phyloP scores from a whole-genome alignment of 2,329 filamentous ascomycete species.

The Alternaria postmessia region DNA sequence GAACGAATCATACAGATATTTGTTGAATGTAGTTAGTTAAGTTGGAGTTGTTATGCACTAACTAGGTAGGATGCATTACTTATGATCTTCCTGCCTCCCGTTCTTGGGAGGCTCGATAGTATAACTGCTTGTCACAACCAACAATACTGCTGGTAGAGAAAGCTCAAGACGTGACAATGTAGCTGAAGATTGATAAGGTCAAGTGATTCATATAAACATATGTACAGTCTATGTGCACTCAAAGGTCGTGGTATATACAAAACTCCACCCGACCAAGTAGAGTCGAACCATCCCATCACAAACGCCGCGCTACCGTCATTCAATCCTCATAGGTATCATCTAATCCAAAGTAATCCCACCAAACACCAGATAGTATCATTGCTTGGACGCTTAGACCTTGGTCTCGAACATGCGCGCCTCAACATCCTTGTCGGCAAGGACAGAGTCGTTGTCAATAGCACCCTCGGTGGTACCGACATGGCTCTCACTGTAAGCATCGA shows the following conservation, averaged over 20 bases:
- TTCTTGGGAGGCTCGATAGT: no score
- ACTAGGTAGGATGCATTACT: background rate
- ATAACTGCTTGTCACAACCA: no score
- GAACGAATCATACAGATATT: background rate
- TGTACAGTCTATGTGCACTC: background rate
- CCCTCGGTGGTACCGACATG: constrained; percentile 39
- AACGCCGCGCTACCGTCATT: background rate
- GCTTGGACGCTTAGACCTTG: constrained; percentile 7
- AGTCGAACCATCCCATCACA: background rate
- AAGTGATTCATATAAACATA: background rate
- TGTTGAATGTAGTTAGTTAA: no score
- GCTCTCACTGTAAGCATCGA: constrained; percentile 47
- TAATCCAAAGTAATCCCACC: constrained; percentile 1
- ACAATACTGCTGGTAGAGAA: no score
- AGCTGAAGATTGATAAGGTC: background rate
- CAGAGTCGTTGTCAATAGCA: constrained; percentile 36
- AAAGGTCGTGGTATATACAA: constrained; percentile 8
- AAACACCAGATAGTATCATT: background rate
- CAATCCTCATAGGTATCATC: constrained; percentile 5
- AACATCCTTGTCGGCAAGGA: constrained; percentile 34
- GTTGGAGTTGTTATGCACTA: no score
- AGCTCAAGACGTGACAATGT: background rate
- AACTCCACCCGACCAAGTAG: background rate
- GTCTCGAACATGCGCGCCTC: constrained; percentile 33
- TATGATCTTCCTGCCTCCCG: no score